These are phyloP conservation scores for Rhizophagus clarus DNA, from an alignment of 192 early-diverging fungal genomes.

Conservation along the genomic window DNA sequence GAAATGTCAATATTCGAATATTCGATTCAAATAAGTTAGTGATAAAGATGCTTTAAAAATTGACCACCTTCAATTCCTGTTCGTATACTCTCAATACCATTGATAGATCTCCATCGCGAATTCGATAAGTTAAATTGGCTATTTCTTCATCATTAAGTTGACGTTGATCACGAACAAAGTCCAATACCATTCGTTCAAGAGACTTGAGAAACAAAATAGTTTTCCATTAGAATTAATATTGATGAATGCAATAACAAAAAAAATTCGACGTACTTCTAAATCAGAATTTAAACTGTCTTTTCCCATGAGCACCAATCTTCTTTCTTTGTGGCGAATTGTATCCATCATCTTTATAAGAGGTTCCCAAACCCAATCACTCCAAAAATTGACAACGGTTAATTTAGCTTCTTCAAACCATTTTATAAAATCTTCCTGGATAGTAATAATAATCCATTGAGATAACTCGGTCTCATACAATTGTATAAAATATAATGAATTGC, in stretches of 20 bases:
- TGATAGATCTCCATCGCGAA: conserved; percentile 79
- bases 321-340: conserved; percentile 81
- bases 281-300: conserved; percentile 78
- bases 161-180: conserved; percentile 65
- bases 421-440: conserved; percentile 52
- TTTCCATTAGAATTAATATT: not conserved
- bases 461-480: not conserved
- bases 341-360: conserved; percentile 73
- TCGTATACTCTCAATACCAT: conserved; percentile 80
- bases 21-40: not conserved
- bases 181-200: conserved; percentile 86
- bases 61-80: conserved; percentile 65
- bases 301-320: conserved; percentile 74
- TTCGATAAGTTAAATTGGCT: conserved; percentile 50
- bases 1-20: not conserved
- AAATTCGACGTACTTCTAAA: conserved; percentile 55
- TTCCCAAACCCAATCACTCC: conserved; percentile 75
- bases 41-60: not conserved
- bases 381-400: conserved; percentile 65
- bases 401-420: conserved; percentile 50
- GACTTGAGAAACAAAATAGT: conserved; percentile 45
- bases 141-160: conserved; percentile 56
- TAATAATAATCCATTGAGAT: conserved; percentile 25
- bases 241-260: too few species aligned
- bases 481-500: not conserved